These are phyloP conservation scores for Monosporascus sp. DNA, from an alignment of 2,329 filamentous ascomycete species.

Conservation along the genomic window DNA sequence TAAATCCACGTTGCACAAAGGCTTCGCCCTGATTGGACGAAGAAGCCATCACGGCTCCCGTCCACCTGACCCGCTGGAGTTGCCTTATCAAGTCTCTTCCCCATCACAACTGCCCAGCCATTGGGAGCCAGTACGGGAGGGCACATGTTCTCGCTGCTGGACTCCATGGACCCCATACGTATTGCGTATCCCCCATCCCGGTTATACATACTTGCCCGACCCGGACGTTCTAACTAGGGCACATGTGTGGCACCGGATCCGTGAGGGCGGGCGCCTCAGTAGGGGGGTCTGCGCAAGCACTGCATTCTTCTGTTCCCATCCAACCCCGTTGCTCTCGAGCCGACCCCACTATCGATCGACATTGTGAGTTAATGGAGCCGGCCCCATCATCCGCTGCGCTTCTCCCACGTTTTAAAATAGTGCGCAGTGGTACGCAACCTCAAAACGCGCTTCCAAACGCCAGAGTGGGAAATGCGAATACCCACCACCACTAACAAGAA, in stretches of 20 bases:
- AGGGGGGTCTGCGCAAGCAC: background rate
- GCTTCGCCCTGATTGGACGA: background rate
- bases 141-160: background rate
- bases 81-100: background rate
- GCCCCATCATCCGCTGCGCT: constrained; percentile 25
- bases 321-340: background rate
- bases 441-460: constrained; percentile 14
- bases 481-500: background rate
- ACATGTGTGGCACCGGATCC: background rate
- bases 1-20: background rate
- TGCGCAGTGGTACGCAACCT: constrained; percentile 22
- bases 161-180: background rate
- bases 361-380: no score
- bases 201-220: background rate
- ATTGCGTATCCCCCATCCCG: background rate
- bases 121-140: background rate
- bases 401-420: constrained; percentile 35
- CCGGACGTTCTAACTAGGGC: background rate
- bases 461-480: constrained; percentile 7
- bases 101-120: background rate
- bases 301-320: background rate
- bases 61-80: constrained; percentile 2
- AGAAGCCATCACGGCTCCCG: background rate
- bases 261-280: background rate
- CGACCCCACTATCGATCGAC: background rate